phyloP scores from a whole-genome alignment of 1,284 basidiomycete genomes.

The Sphagnurus paluster region DNA sequence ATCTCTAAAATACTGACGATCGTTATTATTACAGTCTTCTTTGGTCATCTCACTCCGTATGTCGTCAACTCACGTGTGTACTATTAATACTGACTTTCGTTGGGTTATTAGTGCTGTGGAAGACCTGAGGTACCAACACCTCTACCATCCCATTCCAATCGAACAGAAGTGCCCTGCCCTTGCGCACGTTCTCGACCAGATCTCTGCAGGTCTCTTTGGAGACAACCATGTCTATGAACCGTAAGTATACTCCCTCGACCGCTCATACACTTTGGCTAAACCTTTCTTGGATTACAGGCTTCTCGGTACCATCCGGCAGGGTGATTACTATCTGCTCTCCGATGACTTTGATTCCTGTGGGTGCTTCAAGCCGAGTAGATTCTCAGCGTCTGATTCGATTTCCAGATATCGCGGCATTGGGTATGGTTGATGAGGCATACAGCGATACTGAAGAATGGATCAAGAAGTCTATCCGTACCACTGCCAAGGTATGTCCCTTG shows the following conservation, averaged over 20 bases:
- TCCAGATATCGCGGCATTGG: conserved; percentile 75
- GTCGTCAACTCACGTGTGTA: conserved; percentile 14
- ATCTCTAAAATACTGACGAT: too few species aligned
- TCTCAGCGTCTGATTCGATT: conserved; percentile 1
- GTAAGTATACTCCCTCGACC: conserved; percentile 40
- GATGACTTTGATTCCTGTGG: conserved; percentile 92
- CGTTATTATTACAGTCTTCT: conserved; percentile 60
- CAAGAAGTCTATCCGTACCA: conserved; percentile 86
- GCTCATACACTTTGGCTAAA: neutral
- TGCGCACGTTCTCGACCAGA: conserved; percentile 69
- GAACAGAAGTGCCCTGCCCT: conserved; percentile 82
- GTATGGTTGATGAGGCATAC: conserved; percentile 87
- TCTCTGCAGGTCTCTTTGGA: conserved; percentile 76
- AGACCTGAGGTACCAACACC: conserved; percentile 80
- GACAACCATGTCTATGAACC: conserved; percentile 79
- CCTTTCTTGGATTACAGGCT: conserved; percentile 40
- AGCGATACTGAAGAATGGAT: conserved; percentile 81
- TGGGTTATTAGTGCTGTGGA: conserved; percentile 59
- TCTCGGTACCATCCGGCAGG: conserved; percentile 73
- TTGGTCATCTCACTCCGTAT: conserved; percentile 75
- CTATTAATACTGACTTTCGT: neutral
- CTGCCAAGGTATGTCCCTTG: conserved; percentile 57
- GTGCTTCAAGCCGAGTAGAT: conserved; percentile 8
- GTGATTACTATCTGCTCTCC: conserved; percentile 81
- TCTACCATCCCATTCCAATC: conserved; percentile 77